A percentile compares a stretch with the other conserved stretches of the same genome.
Conservation (phyloP, 331 rosid genomes). For the Acacia pycnantha region DNA sequence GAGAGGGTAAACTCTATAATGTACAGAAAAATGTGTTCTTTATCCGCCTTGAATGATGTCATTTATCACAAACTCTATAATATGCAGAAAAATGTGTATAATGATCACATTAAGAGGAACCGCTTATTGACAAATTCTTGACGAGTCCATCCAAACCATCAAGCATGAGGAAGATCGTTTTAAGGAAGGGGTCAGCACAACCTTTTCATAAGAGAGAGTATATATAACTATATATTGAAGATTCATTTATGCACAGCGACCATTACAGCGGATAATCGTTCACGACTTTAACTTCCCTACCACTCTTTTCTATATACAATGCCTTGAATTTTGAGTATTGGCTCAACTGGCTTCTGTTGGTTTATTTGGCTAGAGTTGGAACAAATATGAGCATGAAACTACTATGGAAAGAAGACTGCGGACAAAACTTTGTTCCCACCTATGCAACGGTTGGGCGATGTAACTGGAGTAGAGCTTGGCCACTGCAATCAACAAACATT, state of each 20-base stretch:
- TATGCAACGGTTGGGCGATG: constrained; percentile 33
- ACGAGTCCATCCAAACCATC: background rate
- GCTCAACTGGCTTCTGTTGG: constrained; percentile 49
- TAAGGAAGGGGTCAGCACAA: constrained; percentile 21
- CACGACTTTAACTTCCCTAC: constrained; percentile 44
- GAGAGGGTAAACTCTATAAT: background rate
- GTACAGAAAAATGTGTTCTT: background rate
- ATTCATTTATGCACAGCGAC: constrained; percentile 40
- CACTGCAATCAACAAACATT: constrained; percentile 48
- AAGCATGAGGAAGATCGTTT: background rate
- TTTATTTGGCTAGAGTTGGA: constrained; percentile 54
- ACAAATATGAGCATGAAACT: constrained; percentile 49
- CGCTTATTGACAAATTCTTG: background rate
- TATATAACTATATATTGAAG: constrained; percentile 23
- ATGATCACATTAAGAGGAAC: background rate
- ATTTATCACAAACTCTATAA: background rate
- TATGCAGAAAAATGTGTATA: background rate
- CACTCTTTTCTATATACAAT: constrained; percentile 73
- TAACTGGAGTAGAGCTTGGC: constrained; percentile 11
- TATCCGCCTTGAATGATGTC: background rate
- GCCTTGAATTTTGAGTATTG: constrained; percentile 43
- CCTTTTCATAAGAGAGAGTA: background rate
- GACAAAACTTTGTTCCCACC: constrained; percentile 79
- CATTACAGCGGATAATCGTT: constrained; percentile 50
- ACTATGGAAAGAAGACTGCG: constrained; percentile 44